These are phyloP conservation scores for Xylariaceae sp. DNA, from an alignment of 2,329 filamentous ascomycete genomes.

Conservation along the genomic window DNA sequence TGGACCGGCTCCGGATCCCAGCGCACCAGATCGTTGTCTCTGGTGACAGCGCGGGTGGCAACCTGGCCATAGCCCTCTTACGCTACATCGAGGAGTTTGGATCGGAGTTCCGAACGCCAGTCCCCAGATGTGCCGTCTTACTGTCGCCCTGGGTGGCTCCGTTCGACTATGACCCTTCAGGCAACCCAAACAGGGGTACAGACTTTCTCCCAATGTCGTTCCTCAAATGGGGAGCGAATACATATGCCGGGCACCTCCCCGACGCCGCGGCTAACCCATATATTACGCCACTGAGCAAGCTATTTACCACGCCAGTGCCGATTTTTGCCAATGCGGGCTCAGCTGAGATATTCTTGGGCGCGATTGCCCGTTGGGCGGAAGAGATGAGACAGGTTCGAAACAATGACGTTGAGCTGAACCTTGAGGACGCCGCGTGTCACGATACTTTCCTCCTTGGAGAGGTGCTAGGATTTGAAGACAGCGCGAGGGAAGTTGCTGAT, in stretches of 20 bases:
- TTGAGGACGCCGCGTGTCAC: constrained; percentile 46
- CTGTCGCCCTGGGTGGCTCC: constrained; percentile 33
- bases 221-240: constrained; percentile 45
- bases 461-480: constrained; percentile 45
- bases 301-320: constrained; percentile 29
- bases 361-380: constrained; percentile 62
- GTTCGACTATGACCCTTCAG: constrained; percentile 6
- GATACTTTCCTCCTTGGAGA: constrained; percentile 48
- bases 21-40: constrained; percentile 46
- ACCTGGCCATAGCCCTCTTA: constrained; percentile 47
- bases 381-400: constrained; percentile 29
- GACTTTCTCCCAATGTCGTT: constrained; percentile 47
- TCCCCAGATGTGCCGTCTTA: constrained; percentile 41
- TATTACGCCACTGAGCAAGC: constrained; percentile 26
- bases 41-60: constrained; percentile 54
- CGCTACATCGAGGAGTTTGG: constrained; percentile 49
- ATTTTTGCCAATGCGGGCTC: constrained; percentile 28
- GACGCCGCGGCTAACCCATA: constrained; percentile 42
- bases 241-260: constrained; percentile 36
- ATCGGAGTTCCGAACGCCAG: constrained; percentile 17
- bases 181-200: constrained; percentile 27
- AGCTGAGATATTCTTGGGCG: constrained; percentile 38
- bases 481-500: constrained; percentile 25
- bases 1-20: constrained; percentile 43
- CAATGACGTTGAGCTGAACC: constrained; percentile 40